These are phyloP conservation scores for Phytophthora colocasiae DNA, from an alignment of 352 stramenopile species.

Conservation along the genomic window DNA sequence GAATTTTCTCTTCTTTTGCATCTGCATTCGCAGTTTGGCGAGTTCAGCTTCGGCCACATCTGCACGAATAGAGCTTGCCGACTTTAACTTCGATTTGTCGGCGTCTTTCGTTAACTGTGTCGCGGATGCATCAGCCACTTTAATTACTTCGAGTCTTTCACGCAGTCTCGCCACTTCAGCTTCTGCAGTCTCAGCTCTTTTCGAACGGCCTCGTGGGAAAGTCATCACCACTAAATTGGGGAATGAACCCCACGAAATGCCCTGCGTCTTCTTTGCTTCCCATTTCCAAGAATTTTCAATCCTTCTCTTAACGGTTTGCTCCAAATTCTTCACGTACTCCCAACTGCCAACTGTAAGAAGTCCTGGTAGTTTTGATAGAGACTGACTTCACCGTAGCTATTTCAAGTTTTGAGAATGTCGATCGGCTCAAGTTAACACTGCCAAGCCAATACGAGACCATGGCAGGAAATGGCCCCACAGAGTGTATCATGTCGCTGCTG, in stretches of 20 bases:
- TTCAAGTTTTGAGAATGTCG: slow-evolving; percentile 36
- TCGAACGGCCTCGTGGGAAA: slow-evolving; percentile 4
- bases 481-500: slow-evolving; percentile 51
- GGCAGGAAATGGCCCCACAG: not conserved
- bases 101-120: not conserved
- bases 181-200: slow-evolving; percentile 12
- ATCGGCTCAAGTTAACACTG: too few species aligned
- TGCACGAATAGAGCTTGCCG: slow-evolving; percentile 11
- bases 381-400: not conserved
- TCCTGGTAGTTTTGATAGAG: too few species aligned
- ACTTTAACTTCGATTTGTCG: not conserved
- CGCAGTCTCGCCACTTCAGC: slow-evolving; percentile 9
- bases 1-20: slow-evolving; percentile 7
- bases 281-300: too few species aligned
- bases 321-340: too few species aligned
- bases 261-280: too few species aligned
- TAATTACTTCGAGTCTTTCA: slow-evolving; percentile 16
- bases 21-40: slow-evolving; percentile 1
- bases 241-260: slow-evolving; percentile 3
- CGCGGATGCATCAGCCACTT: not conserved
- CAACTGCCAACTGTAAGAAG: too few species aligned
- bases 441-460: too few species aligned
- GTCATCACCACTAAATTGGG: slow-evolving; percentile 15
- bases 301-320: too few species aligned
- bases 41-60: slow-evolving; percentile 17